Percentiles rank a stretch among this genome's conserved stretches.
phyloP scores from a whole-genome alignment of 2,329 filamentous ascomycete genomes.

The Trichoderma gracile region DNA sequence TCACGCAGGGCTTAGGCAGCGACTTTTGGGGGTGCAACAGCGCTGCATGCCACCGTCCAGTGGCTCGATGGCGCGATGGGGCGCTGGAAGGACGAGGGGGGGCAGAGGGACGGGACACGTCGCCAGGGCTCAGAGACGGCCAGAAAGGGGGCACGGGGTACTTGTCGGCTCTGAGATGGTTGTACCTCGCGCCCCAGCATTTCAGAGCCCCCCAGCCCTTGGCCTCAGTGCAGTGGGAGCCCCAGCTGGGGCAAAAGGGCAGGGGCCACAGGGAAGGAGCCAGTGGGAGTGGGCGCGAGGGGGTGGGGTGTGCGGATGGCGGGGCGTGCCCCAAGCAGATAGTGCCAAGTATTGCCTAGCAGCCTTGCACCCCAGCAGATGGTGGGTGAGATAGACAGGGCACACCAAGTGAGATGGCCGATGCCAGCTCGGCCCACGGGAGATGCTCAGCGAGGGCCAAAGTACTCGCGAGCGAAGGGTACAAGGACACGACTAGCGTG shows the following conservation, averaged over 20 bases:
- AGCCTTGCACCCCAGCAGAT: too few species aligned
- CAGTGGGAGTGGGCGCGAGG: neutral
- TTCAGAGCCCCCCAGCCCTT: slow-evolving; percentile 10
- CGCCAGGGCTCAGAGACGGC: slow-evolving; percentile 17
- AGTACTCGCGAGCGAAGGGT: slow-evolving; percentile 3
- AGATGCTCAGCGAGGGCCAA: slow-evolving; percentile 16
- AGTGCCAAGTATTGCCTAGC: neutral
- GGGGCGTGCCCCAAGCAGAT: slow-evolving; percentile 1
- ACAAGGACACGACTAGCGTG: neutral
- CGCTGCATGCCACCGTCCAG: slow-evolving; percentile 24
- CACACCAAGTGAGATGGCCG: slow-evolving; percentile 5
- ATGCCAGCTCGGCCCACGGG: slow-evolving; percentile 22
- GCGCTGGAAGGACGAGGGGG: slow-evolving; percentile 25
- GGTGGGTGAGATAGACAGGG: slow-evolving; percentile 1
- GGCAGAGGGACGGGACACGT: slow-evolving; percentile 25
- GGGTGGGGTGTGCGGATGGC: slow-evolving; percentile 6
- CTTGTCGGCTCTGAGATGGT: slow-evolving; percentile 27
- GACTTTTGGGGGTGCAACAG: slow-evolving; percentile 19
- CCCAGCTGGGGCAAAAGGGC: slow-evolving; percentile 24
- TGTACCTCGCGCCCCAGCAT: slow-evolving; percentile 27
- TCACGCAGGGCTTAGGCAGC: slow-evolving; percentile 26
- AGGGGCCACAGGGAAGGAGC: neutral
- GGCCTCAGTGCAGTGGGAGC: slow-evolving; percentile 23
- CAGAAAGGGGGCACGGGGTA: slow-evolving; percentile 27
- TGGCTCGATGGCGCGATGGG: slow-evolving; percentile 24